Percentiles rank a stretch among this genome's conserved stretches.
phyloP scores from a whole-genome alignment of 148 eudicot species.

The Cornus kousa region DNA sequence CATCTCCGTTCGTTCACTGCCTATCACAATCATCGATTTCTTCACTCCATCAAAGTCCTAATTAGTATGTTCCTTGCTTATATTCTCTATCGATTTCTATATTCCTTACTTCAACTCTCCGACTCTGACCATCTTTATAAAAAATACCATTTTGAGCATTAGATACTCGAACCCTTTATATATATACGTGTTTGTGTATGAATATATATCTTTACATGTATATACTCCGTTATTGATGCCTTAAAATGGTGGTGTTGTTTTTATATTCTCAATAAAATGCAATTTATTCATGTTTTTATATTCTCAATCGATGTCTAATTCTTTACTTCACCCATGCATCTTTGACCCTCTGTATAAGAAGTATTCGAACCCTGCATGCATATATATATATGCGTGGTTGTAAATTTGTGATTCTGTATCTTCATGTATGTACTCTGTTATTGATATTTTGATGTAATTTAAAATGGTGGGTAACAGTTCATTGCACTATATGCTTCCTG shows the following conservation, averaged over 20 bases:
- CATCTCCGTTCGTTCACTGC: background rate
- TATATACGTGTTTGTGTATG: background rate
- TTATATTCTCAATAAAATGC: too few species aligned
- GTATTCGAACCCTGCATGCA: too few species aligned
- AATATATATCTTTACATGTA: too few species aligned
- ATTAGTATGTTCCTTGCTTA: background rate
- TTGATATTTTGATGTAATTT: background rate
- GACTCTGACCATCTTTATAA: background rate
- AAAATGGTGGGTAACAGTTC: conserved; percentile 33
- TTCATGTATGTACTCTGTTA: background rate
- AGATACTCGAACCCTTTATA: background rate
- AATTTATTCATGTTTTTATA: too few species aligned
- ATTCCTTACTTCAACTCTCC: conserved; percentile 10
- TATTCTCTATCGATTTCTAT: conserved; percentile 1
- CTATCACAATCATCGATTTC: background rate
- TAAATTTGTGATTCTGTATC: background rate
- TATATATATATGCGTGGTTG: background rate
- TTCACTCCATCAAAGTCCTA: conserved; percentile 15
- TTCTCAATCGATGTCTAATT: too few species aligned
- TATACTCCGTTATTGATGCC: background rate
- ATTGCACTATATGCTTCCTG: conserved; percentile 73
- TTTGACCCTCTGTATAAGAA: too few species aligned
- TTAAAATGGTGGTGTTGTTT: background rate
- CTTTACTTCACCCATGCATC: too few species aligned
- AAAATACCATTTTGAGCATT: background rate